These are phyloP conservation scores for Drechslera avenae DNA, from an alignment of 2,329 filamentous ascomycete genomes.

Conservation along the genomic window DNA sequence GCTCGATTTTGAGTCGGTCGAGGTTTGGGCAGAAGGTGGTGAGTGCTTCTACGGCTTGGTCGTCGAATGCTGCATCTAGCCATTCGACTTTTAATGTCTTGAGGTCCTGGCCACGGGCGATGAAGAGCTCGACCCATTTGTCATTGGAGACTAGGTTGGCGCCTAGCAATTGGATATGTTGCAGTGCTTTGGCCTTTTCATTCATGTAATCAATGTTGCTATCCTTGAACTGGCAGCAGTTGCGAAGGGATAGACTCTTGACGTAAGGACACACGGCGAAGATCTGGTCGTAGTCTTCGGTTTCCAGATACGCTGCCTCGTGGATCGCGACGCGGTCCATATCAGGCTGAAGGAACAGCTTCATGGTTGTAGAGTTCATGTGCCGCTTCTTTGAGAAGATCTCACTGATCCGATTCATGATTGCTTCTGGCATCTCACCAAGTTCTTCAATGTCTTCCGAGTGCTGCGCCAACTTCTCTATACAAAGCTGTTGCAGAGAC, in stretches of 20 bases:
- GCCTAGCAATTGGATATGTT: constrained; percentile 77
- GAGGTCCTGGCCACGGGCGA: constrained; percentile 67
- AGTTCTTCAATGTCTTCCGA: constrained; percentile 69
- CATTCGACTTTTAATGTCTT: constrained; percentile 77
- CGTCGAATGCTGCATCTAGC: constrained; percentile 80
- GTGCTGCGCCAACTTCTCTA: constrained; percentile 67
- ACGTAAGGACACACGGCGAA: constrained; percentile 76
- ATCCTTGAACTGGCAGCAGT: constrained; percentile 92
- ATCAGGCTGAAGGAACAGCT: constrained; percentile 59
- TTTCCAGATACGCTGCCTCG: constrained; percentile 68
- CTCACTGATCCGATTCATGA: constrained; percentile 64
- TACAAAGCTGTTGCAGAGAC: constrained; percentile 67
- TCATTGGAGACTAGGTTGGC: constrained; percentile 80
- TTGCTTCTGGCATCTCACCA: constrained; percentile 63
- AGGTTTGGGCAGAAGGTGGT: constrained; percentile 69
- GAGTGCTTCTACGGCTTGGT: constrained; percentile 69
- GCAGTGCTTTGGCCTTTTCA: constrained; percentile 70
- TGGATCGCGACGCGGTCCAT: constrained; percentile 63
- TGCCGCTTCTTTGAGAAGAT: constrained; percentile 68
- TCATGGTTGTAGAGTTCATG: constrained; percentile 58
- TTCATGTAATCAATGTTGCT: constrained; percentile 79
- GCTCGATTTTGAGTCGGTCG: constrained; percentile 75
- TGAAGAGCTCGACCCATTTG: constrained; percentile 74
- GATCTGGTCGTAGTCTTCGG: constrained; percentile 78
- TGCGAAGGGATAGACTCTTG: constrained; percentile 74